Base-by-base conservation (phyloP, 2,329 filamentous ascomycete genomes). In the Tolypocladium amazonense region DNA sequence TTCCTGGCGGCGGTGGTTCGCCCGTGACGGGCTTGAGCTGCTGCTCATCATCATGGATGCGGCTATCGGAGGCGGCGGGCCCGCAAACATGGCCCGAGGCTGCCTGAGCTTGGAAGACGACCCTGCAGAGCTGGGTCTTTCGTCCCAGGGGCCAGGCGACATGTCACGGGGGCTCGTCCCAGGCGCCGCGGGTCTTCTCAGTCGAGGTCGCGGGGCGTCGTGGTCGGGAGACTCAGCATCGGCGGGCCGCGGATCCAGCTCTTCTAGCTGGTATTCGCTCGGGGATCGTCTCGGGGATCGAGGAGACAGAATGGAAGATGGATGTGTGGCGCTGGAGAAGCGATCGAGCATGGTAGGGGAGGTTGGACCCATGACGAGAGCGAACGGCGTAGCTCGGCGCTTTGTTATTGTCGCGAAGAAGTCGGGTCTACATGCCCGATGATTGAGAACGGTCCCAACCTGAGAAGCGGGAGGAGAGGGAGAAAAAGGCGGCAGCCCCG, bases 51-150 rank as follows among this genome's bases (percentile, higher is more conserved):
- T 60, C 3, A 74, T 70, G 0, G 80, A 81, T 7, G 70, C 64
- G 1, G 77, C 74, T 59, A 83, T 82, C 4, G 80, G 80, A 0
- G 80, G 79, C 0, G 80, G 80, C 0, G 80, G 80, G 1, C 79
- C 79, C 2, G 71, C 66, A 60, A 82, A 82, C 53, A 81, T 72
- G 3, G 70, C 61, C 15, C 67, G 72, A 11, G 64, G 64, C 56
- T 67, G 73, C 27, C 61, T 35, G 30, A 25, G 62, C 58, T 71
- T 73, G 7, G 72, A 71, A 12, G 70, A 63, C 1, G 75, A 74
- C 15, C 65, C 69, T 8, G 63, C 62, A 35, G 67, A 69, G 62
- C 67, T 73, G 56, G 62, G 64, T 56, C 65, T 68, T 54, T 65
- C 65, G 35, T 60, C 58, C 62, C 65, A 66, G n/a, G 62, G 57